Percentiles rank a stretch among this genome's conserved stretches.
phyloP scores from a whole-genome alignment of 2,329 filamentous ascomycete genomes.

The Fusarium nisikadoi region DNA sequence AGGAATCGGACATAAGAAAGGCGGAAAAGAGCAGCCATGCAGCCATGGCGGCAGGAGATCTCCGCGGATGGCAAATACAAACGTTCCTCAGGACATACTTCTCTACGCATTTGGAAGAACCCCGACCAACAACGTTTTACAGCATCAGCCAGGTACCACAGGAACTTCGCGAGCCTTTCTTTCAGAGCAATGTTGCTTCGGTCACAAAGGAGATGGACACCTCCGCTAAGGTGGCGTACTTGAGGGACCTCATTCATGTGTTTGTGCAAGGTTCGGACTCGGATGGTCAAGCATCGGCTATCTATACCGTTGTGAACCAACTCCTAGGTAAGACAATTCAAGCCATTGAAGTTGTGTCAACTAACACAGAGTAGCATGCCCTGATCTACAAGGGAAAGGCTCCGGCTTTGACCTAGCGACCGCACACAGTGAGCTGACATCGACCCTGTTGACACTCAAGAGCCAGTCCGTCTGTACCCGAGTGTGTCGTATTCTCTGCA shows the following conservation, averaged over 20 bases:
- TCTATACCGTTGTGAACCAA: slow-evolving; percentile 55
- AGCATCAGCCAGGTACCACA: slow-evolving; percentile 44
- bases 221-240: slow-evolving; percentile 51
- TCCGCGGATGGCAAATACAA: slow-evolving; percentile 59
- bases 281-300: slow-evolving; percentile 57
- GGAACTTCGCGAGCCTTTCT: slow-evolving; percentile 46
- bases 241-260: slow-evolving; percentile 51
- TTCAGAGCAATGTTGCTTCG: slow-evolving; percentile 47
- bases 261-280: slow-evolving; percentile 47
- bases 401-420: slow-evolving; percentile 53
- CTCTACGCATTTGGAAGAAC: slow-evolving; percentile 44
- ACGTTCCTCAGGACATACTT: slow-evolving; percentile 56
- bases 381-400: slow-evolving; percentile 43
- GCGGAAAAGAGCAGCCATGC: slow-evolving; percentile 51
- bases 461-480: slow-evolving; percentile 50
- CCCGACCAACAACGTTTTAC: slow-evolving; percentile 50
- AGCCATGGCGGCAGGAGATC: slow-evolving; percentile 49
- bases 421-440: slow-evolving; percentile 56
- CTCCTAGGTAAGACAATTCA: slow-evolving; percentile 50
- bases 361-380: slow-evolving; percentile 43
- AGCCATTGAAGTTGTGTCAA: not conserved
- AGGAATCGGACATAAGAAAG: slow-evolving; percentile 48
- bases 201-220: slow-evolving; percentile 49
- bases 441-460: slow-evolving; percentile 45
- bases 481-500: slow-evolving; percentile 54